Conservation (phyloP, 371 early-diverging fungal genomes). For the Mucor circinelloides region DNA sequence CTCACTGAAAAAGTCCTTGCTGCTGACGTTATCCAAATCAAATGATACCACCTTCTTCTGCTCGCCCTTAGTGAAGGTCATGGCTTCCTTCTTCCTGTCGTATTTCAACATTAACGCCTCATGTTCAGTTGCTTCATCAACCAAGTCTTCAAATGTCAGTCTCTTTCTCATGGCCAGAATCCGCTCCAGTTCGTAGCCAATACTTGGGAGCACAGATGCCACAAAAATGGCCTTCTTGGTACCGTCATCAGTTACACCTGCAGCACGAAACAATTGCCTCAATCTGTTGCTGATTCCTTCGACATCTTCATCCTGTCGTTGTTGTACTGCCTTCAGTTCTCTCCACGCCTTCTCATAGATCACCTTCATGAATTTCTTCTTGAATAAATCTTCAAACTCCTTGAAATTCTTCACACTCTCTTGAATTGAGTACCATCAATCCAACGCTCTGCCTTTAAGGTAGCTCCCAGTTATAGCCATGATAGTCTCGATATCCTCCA, state of each 20-base stretch:
- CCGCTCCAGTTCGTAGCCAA: slow-evolving; percentile 1
- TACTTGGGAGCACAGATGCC: background rate
- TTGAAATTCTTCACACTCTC: background rate
- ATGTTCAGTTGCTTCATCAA: background rate
- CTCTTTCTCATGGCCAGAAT: background rate
- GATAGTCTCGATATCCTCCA: background rate
- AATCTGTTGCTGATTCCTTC: background rate
- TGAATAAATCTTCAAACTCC: background rate
- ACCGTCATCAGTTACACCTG: background rate
- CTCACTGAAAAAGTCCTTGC: background rate
- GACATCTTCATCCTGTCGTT: background rate
- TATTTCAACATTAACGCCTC: background rate
- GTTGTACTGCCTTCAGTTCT: background rate
- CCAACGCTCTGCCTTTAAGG: background rate
- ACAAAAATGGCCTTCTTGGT: background rate
- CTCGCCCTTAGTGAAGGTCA: too few relatives aligned
- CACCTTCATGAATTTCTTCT: background rate
- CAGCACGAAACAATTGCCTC: background rate
- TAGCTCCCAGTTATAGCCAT: background rate
- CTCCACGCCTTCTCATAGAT: background rate
- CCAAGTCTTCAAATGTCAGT: background rate
- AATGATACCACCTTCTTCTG: background rate
- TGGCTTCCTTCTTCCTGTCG: background rate
- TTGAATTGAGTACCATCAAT: background rate
- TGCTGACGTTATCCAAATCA: background rate